phyloP scores from a whole-genome alignment of 2,329 filamentous ascomycete genomes.

The Neocatenulostroma microsporum region DNA sequence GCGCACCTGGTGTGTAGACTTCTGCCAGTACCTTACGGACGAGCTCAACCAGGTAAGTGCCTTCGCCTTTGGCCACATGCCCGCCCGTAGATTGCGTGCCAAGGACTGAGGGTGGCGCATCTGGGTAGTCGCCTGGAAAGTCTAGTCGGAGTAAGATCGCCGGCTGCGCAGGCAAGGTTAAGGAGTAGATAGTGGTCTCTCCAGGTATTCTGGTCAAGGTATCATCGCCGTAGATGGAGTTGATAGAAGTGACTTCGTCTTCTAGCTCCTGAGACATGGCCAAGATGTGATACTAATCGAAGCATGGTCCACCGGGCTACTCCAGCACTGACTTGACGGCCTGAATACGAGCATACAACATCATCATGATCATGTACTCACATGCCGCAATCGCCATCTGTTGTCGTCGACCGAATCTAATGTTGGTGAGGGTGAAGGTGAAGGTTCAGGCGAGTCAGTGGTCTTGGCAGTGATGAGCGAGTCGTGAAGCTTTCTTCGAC shows the following conservation, averaged over 20 bases:
- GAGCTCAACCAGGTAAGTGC: constrained; percentile 60
- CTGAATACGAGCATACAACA: too few species aligned
- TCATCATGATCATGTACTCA: too few species aligned
- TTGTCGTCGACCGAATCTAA: too few species aligned
- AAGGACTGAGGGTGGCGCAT: constrained; percentile 61
- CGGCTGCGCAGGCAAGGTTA: constrained; percentile 59
- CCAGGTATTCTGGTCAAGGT: constrained; percentile 41
- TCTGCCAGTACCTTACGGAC: constrained; percentile 58
- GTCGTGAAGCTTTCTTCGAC: too few species aligned
- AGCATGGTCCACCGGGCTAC: too few species aligned
- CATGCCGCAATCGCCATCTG: too few species aligned
- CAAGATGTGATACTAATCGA: too few species aligned
- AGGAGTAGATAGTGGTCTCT: constrained; percentile 42
- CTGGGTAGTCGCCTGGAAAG: constrained; percentile 69
- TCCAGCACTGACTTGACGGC: too few species aligned
- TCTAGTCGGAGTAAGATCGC: constrained; percentile 49
- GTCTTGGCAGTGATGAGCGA: too few species aligned
- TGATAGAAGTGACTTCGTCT: constrained; percentile 74
- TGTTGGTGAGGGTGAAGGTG: too few species aligned
- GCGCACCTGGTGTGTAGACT: constrained; percentile 65
- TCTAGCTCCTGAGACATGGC: constrained; percentile 42
- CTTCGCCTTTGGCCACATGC: constrained; percentile 59
- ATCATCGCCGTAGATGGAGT: constrained; percentile 71
- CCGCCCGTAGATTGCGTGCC: constrained; percentile 72
- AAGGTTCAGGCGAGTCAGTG: too few species aligned